Conservation (phyloP, 2,329 filamentous ascomycete species). For the Aureobasidium leucospermi region DNA sequence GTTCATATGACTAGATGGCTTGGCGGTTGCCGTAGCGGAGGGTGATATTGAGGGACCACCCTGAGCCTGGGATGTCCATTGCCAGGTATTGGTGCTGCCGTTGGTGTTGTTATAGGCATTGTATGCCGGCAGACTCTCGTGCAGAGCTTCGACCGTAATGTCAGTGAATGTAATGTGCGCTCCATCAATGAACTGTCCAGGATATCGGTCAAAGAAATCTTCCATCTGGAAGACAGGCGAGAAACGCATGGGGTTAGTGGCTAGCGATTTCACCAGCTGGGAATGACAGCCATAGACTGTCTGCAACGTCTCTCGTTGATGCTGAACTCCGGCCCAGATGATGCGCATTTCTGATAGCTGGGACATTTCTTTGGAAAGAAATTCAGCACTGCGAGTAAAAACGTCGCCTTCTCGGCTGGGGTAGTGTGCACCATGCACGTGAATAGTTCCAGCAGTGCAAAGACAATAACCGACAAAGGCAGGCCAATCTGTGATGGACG, state of each 20-base stretch:
- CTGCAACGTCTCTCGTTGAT: slow-evolving; percentile 72
- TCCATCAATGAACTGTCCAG: slow-evolving; percentile 63
- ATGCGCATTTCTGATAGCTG: slow-evolving; percentile 68
- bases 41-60: neutral
- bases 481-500: slow-evolving; percentile 72
- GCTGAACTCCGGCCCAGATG: slow-evolving; percentile 69
- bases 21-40: neutral
- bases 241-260: slow-evolving; percentile 63
- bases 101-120: slow-evolving; percentile 9
- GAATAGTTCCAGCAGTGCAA: slow-evolving; percentile 78
- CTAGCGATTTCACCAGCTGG: slow-evolving; percentile 67
- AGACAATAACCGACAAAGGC: slow-evolving; percentile 82
- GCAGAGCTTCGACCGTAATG: slow-evolving; percentile 52
- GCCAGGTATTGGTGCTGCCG: slow-evolving; percentile 3
- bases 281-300: slow-evolving; percentile 70
- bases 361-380: slow-evolving; percentile 70
- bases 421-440: slow-evolving; percentile 80
- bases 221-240: slow-evolving; percentile 76
- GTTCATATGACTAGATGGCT: neutral
- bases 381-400: slow-evolving; percentile 61
- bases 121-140: slow-evolving; percentile 23
- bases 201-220: slow-evolving; percentile 81
- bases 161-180: slow-evolving; percentile 67
- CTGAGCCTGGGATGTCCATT: slow-evolving; percentile 5
- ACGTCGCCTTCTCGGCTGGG: slow-evolving; percentile 53